Evolutionary conservation across 2,329 filamentous ascomycete genomes (phyloP), one percentile per base, ranked within the genome.

Genomic region (Boeremia lycopersici): DNA sequence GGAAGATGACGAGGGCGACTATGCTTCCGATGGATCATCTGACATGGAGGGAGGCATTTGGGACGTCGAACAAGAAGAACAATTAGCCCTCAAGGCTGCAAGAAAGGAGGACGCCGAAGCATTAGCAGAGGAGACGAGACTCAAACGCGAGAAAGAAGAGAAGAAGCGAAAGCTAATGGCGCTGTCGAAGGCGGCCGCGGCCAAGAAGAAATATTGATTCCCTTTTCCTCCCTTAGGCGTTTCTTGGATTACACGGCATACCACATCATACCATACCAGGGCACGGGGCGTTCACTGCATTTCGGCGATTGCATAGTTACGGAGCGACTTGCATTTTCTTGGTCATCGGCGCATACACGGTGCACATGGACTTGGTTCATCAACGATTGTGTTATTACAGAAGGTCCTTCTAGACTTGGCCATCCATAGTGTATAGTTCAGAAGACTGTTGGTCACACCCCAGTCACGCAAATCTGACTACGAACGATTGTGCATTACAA

Each of bases 31-130:
- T 49, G 85, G 72, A 6, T 89, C 87, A 5, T 90, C 88, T 6
- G 89, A 91, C 64, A 92, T 92, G 88, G 89, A 92, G 72, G 90
- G 88, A 2, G 89, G 88, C 30, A 72, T 88, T 33, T 87, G 87
- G 56, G 89, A 92, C 63, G 84, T 93, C 47, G 88, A 91, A 57
- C 78, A 82, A 31, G 90, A 93, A 71, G 90, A 93, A 71, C 77
- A 80, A 41, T 70, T 77, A 44, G 88, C 89, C 2, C 82, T 87
- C 56, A 74, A 78, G 28, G 79, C 82, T 49, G 90, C 89, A 23
- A 84, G 83, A 39, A 81, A 82, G 41, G 90, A 93, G 69, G 90
- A 93, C 64, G 78, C 83, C 15, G 78, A 84, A 62, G 86, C 89
- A 55, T 77, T 89, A 63, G 80, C 79, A 2, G 81, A 89, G 36